These are phyloP conservation scores for Hyphopichia wangnamkhiaoensis DNA, from an alignment of 1,139 yeast species.

Conservation along the genomic window DNA sequence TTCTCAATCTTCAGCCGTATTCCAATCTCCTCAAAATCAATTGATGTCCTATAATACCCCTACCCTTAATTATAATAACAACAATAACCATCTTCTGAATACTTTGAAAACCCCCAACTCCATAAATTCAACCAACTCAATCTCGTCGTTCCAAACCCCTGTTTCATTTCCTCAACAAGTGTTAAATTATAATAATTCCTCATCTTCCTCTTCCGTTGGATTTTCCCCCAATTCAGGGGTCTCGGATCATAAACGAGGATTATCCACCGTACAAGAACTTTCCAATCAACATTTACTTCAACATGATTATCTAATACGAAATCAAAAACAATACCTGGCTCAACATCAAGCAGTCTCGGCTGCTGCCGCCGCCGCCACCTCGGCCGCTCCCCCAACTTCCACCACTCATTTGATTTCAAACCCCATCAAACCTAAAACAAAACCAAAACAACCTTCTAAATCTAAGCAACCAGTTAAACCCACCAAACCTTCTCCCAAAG, in stretches of 20 bases:
- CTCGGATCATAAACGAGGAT: too few species aligned
- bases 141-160: not conserved
- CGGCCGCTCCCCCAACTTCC: conserved; percentile 4
- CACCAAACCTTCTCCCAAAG: not conserved
- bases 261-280: not conserved
- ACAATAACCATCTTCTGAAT: not conserved
- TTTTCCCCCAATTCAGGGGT: not conserved
- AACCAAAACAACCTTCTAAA: not conserved
- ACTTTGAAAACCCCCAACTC: conserved; percentile 2
- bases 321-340: conserved; percentile 6
- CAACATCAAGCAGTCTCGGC: conserved; percentile 3
- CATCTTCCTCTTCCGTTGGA: not conserved
- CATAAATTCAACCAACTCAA: conserved; percentile 1
- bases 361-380: conserved; percentile 7
- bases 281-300: conserved; percentile 2
- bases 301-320: not conserved
- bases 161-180: conserved; percentile 4
- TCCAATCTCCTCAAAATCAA: conserved; percentile 3
- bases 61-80: conserved; percentile 7
- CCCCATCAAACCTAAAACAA: not conserved
- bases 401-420: conserved; percentile 1
- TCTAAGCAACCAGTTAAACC: too few species aligned
- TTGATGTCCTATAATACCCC: conserved; percentile 1
- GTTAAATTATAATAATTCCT: not conserved
- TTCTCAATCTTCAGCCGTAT: conserved; percentile 9